Conservation (phyloP, 257 asterid species). For the Nicotiana tomentosiformis region DNA sequence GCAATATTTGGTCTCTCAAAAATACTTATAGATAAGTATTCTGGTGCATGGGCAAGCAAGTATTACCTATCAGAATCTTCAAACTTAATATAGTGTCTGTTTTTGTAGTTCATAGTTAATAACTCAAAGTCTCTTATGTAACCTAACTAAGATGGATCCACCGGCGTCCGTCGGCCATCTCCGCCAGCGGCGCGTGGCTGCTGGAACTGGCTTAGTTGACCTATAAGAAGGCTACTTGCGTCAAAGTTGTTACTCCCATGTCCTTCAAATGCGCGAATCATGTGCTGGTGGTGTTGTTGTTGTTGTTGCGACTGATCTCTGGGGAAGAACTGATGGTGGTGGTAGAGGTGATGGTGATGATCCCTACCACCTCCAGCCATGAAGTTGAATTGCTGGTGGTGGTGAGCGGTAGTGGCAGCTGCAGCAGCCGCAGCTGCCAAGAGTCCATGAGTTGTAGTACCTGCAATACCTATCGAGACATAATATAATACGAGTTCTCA, state of each 20-base stretch:
- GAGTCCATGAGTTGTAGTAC: constrained; percentile 28
- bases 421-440: constrained; percentile 33
- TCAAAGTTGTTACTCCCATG: constrained; percentile 43
- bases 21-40: neutral
- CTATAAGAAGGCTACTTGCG: constrained; percentile 60
- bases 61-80: neutral
- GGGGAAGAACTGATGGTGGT: constrained; percentile 37
- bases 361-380: constrained; percentile 24
- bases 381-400: constrained; percentile 28
- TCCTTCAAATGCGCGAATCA: constrained; percentile 36
- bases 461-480: neutral
- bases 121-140: constrained; percentile 6
- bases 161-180: constrained; percentile 79
- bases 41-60: neutral
- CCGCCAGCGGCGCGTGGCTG: constrained; percentile 61
- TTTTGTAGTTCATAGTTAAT: neutral
- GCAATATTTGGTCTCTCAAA: neutral
- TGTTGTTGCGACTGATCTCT: constrained; percentile 32
- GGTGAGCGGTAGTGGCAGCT: constrained; percentile 10
- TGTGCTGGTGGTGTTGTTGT: constrained; percentile 19
- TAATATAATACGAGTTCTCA: too few species aligned
- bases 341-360: constrained; percentile 11
- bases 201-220: constrained; percentile 64
- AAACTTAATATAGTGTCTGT: neutral
- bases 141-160: constrained; percentile 62